These are phyloP conservation scores for Simplicillium aogashimaense DNA, from an alignment of 2,329 filamentous ascomycete genomes.

Conservation along the genomic window DNA sequence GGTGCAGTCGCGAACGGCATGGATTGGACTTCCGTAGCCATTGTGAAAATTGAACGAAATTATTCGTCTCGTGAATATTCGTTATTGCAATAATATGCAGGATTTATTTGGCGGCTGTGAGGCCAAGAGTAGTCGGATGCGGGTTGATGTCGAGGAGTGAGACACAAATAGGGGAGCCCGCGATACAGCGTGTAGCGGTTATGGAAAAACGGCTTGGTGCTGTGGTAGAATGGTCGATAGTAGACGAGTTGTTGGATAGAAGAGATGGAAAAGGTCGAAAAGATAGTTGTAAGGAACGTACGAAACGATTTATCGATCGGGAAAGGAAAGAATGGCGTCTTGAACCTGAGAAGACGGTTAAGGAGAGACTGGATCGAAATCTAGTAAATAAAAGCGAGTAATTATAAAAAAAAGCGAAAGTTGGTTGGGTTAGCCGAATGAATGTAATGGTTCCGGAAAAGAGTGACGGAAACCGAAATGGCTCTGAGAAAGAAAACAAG, in stretches of 20 bases:
- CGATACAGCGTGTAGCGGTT: conserved; percentile 2
- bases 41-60: conserved; percentile 11
- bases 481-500: conserved; percentile 19
- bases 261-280: conserved; percentile 3
- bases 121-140: background rate
- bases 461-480: conserved; percentile 39
- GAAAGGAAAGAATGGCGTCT: conserved; percentile 14
- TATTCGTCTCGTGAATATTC: background rate
- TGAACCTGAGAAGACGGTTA: conserved; percentile 10
- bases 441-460: conserved; percentile 37
- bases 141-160: background rate
- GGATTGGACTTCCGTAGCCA: conserved; percentile 29
- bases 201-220: conserved; percentile 1
- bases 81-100: too few species aligned
- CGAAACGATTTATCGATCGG: conserved; percentile 1
- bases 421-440: conserved; percentile 18
- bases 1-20: conserved; percentile 18
- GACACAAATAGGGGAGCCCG: conserved; percentile 7
- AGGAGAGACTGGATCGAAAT: conserved; percentile 4
- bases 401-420: conserved; percentile 3
- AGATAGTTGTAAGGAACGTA: conserved; percentile 1
- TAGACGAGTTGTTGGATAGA: conserved; percentile 2
- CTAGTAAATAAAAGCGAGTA: background rate
- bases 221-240: conserved; percentile 1
- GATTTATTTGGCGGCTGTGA: background rate